Evolutionary conservation across 2,329 filamentous ascomycete genomes (phyloP), one percentile per base, ranked within the genome.

Genomic region (Lachnellula arida): DNA sequence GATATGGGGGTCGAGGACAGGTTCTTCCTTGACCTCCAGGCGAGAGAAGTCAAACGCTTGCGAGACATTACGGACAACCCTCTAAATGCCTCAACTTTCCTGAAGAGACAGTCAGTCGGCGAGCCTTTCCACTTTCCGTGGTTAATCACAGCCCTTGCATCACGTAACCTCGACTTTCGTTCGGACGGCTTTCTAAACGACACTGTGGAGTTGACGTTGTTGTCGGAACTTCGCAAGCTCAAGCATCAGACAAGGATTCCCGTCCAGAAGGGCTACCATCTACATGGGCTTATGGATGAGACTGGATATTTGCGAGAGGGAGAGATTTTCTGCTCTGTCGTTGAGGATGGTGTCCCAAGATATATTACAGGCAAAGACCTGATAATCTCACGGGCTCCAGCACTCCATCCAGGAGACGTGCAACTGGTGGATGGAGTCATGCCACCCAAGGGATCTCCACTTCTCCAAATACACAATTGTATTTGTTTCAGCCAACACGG

Each of bases 251-350:
- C 88, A 0, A 82, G 89, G 1, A 94, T 95, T 35, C 85, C 82
- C 0, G 80, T 96, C 0, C 71, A 79, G 0, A 70, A 85, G 15
- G 91, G 88, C 0, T 79, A 86, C n/a, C 91, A 89, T 0, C 76
- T 95, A 0, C 91, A 91, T 63, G 91, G 91, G 0, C 78, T 95
- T 50, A 88, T 94, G 82, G 91, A 96, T 59, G 90, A 95, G 70
- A 91, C 88, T 0, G 82, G 81, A 0, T 81, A 78, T 37, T 75
- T 96, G 0, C 61, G 78, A 9, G 84, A 89, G 65, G 80, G 81
- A 1, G 76, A 95, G 60, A 79, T 93, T 0, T 92, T 85, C 63
- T 79, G 88, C 52, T 79, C 80, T 39, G 75, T 84, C 46, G 74
- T 57, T 47, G 64, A 71, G 14, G 64, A 72, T 17, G 65, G 65